A percentile compares a stretch with the other conserved stretches of the same genome.
phyloP scores from a whole-genome alignment of 2,329 filamentous ascomycete genomes.

The Cordyceps pruinosa region DNA sequence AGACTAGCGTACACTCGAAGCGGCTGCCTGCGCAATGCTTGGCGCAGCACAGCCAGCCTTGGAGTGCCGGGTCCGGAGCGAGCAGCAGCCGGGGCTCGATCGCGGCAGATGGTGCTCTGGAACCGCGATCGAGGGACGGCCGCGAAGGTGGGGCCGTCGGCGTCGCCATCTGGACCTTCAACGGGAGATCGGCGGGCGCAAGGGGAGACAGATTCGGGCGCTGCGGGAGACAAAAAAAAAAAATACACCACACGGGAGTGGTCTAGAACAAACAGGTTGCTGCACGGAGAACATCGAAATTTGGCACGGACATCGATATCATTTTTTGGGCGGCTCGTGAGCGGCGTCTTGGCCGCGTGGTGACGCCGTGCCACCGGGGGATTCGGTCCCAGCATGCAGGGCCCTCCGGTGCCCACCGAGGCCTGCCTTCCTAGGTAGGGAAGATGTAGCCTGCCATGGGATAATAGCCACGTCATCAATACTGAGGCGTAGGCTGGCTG shows the following conservation, averaged over 20 bases:
- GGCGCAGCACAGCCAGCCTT: no score
- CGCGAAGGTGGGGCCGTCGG: neutral
- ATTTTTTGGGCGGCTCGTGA: neutral
- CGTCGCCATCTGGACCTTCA: conserved; percentile 2
- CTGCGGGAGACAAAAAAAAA: neutral
- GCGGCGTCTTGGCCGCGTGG: neutral
- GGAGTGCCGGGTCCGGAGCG: no score
- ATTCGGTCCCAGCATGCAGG: neutral
- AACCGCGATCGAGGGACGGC: conserved; percentile 7
- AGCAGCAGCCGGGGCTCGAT: conserved; percentile 1
- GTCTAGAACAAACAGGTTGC: neutral
- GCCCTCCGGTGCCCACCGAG: neutral
- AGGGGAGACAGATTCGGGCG: neutral
- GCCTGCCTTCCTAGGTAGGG: neutral
- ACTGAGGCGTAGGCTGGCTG: no score
- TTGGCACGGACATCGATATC: conserved; percentile 5
- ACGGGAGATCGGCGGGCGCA: neutral
- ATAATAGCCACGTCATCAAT: no score
- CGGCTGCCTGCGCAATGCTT: neutral
- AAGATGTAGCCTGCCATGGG: neutral
- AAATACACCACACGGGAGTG: neutral
- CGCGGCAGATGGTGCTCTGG: neutral
- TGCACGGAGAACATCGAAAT: neutral
- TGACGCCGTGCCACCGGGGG: neutral
- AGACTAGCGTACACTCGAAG: neutral